Evolutionary conservation across 768 basidiomycete genomes (phyloP).

Genomic region (Chalciporus chontae): DNA sequence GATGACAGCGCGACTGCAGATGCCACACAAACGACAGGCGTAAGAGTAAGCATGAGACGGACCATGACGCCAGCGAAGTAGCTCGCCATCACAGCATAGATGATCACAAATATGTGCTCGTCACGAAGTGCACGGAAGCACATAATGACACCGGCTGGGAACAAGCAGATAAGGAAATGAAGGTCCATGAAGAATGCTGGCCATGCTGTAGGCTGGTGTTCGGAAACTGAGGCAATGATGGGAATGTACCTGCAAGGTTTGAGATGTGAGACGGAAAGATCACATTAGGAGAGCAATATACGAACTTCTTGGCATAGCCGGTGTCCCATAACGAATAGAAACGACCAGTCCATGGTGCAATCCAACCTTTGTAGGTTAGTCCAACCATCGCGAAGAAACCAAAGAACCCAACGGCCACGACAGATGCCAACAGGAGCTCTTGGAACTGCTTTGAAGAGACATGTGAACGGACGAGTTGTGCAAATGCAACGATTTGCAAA

Average conservation of each 20-base stretch:
- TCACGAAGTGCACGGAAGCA: conserved; percentile 95
- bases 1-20: conserved; percentile 89
- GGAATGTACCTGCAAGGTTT: conserved; percentile 72
- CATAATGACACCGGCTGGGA: conserved; percentile 92
- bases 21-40: conserved; percentile 92
- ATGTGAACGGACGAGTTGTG: conserved; percentile 83
- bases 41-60: conserved; percentile 95
- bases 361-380: conserved; percentile 90
- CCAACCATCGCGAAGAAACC: conserved; percentile 71
- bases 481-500: conserved; percentile 93
- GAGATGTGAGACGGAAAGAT: neutral
- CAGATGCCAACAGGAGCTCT: conserved; percentile 64
- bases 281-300: conserved; percentile 3
- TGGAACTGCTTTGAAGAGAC: conserved; percentile 93
- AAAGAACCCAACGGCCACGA: conserved; percentile 66
- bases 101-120: conserved; percentile 97
- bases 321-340: conserved; percentile 99
- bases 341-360: conserved; percentile 99
- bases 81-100: conserved; percentile 92
- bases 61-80: conserved; percentile 99
- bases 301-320: conserved; percentile 95
- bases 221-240: conserved; percentile 98
- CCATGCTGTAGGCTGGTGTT: conserved; percentile 99
- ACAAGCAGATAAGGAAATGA: conserved; percentile 94
- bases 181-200: conserved; percentile 99